Percentiles rank a stretch among this genome's conserved stretches.
Conservation (phyloP, 2,329 filamentous ascomycete genomes). For the Passalora sequoiae region DNA sequence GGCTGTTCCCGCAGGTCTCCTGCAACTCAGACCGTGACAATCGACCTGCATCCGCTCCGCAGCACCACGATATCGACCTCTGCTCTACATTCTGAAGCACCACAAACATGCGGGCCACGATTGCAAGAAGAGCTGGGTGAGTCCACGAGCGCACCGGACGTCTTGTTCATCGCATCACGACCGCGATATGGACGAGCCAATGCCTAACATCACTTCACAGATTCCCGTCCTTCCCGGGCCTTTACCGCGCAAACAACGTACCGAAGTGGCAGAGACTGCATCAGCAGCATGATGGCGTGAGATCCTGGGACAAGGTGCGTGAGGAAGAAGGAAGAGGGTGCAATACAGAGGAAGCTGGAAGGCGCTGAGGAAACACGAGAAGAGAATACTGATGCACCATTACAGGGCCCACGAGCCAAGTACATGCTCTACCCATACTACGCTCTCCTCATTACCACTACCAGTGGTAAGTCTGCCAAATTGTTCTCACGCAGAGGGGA, state of each 20-base stretch:
- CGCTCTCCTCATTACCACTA: conserved; percentile 39
- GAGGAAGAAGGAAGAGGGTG: conserved; percentile 5
- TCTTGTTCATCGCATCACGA: too few species aligned
- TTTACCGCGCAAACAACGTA: conserved; percentile 73
- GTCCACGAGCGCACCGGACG: conserved; percentile 18
- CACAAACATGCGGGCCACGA: conserved; percentile 28
- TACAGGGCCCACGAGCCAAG: conserved; percentile 60
- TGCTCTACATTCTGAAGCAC: conserved; percentile 5
- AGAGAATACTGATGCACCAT: conserved; percentile 16
- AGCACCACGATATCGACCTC: conserved; percentile 8
- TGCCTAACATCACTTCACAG: conserved; percentile 11
- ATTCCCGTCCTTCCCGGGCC: conserved; percentile 30
- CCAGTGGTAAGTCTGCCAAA: conserved; percentile 50
- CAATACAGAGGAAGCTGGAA: background rate
- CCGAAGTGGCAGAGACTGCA: conserved; percentile 69
- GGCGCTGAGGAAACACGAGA: background rate
- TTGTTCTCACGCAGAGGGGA: too few species aligned
- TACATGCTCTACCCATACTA: conserved; percentile 65
- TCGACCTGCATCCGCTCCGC: too few species aligned
- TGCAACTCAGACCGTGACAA: too few species aligned
- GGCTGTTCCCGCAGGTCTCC: background rate
- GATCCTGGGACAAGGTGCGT: conserved; percentile 75
- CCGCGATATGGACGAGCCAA: background rate
- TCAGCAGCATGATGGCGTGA: conserved; percentile 66
- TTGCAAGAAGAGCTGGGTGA: conserved; percentile 42